A percentile compares a stretch with the other conserved stretches of the same genome.
phyloP scores from a whole-genome alignment of 1,284 basidiomycete species.

The Hypsizygus ulmarius region DNA sequence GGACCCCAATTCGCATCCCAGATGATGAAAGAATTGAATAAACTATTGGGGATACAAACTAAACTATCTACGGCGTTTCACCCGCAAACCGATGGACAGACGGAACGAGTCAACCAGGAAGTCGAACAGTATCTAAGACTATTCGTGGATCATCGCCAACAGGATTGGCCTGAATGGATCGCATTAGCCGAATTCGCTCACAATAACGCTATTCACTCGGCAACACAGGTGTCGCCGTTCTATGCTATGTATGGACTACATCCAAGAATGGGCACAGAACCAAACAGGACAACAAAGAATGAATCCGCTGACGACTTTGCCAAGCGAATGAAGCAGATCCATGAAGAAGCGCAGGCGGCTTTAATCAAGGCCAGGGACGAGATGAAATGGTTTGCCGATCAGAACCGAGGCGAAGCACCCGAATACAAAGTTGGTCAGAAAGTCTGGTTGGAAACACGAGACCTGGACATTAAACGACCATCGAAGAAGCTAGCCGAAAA shows the following conservation, averaged over 20 bases:
- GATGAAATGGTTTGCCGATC: background rate
- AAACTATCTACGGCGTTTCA: slow-evolving; percentile 33
- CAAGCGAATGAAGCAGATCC: background rate
- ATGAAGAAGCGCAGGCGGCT: background rate
- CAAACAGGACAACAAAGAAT: too few relatives aligned
- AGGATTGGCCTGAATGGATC: background rate
- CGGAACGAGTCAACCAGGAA: slow-evolving; percentile 36
- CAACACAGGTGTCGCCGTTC: background rate
- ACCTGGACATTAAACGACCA: slow-evolving; percentile 3
- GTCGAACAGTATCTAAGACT: background rate
- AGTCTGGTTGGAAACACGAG: background rate
- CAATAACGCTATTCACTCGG: background rate
- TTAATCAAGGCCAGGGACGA: background rate
- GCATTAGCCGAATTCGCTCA: background rate
- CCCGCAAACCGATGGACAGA: slow-evolving; percentile 28
- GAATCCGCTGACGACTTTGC: too few relatives aligned
- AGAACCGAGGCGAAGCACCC: background rate
- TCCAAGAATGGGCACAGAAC: too few relatives aligned
- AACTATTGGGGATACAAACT: slow-evolving; percentile 22
- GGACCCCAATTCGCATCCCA: slow-evolving; percentile 33
- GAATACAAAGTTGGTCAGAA: background rate
- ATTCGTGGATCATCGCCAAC: background rate
- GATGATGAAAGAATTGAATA: slow-evolving; percentile 27
- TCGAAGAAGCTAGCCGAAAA: slow-evolving; percentile 2
- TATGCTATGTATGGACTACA: background rate